phyloP scores from a whole-genome alignment of 2,329 filamentous ascomycete genomes.

The Clonostachys solani region DNA sequence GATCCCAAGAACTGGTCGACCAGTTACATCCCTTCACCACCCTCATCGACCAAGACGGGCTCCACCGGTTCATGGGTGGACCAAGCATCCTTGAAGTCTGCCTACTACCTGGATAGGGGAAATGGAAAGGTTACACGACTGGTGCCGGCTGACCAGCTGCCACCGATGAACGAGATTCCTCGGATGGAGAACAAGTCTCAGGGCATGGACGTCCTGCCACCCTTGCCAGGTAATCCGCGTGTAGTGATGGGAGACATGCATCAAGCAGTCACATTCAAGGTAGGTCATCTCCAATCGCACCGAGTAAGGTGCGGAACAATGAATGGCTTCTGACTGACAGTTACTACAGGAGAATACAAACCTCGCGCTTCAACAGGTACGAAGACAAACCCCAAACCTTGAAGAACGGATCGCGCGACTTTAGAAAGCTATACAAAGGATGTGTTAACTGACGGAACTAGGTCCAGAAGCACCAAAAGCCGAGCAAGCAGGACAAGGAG shows the following conservation, averaged over 20 bases:
- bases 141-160: constrained; percentile 50
- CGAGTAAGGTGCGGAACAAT: too few species aligned
- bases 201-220: constrained; percentile 43
- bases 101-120: constrained; percentile 49
- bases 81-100: constrained; percentile 17
- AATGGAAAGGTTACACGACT: constrained; percentile 50
- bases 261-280: constrained; percentile 28
- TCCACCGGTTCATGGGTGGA: background rate
- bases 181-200: constrained; percentile 25
- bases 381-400: too few species aligned
- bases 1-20: background rate
- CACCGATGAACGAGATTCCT: constrained; percentile 36
- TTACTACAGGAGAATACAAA: too few species aligned
- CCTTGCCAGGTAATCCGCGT: constrained; percentile 27
- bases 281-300: constrained; percentile 17
- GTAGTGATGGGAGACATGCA: constrained; percentile 30
- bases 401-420: too few species aligned
- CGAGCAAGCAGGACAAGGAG: constrained; percentile 51
- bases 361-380: too few species aligned
- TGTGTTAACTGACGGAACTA: too few species aligned
- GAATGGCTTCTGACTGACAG: too few species aligned
- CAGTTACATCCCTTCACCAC: background rate
- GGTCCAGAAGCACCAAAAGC: too few species aligned
- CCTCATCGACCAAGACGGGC: background rate
- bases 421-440: too few species aligned